phyloP scores from a whole-genome alignment of 805 yeast species.

The Martiniozyma abietophila region DNA sequence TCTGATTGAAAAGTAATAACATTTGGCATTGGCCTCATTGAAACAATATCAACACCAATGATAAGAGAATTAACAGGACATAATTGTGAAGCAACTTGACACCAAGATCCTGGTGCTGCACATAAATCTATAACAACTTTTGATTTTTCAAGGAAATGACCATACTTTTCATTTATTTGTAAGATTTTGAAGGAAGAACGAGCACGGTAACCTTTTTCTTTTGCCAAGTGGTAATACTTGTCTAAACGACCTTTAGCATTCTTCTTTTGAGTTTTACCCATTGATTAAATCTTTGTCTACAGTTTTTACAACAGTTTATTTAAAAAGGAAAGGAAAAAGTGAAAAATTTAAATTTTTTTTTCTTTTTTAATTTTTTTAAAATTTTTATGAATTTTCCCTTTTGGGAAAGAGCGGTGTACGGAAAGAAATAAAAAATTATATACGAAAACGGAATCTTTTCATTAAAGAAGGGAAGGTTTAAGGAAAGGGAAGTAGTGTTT shows the following conservation, averaged over 20 bases:
- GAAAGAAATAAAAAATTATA: neutral
- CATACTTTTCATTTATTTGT: conserved; percentile 93
- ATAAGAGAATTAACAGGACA: conserved; percentile 91
- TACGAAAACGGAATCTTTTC: conserved; percentile 1
- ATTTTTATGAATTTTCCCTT: no score
- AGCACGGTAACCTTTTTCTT: conserved; percentile 97
- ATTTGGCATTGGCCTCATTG: conserved; percentile 93
- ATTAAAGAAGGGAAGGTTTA: neutral
- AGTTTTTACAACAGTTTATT: neutral
- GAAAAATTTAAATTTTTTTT: conserved; percentile 4
- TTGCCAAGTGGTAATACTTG: conserved; percentile 91
- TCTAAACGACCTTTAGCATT: conserved; percentile 98
- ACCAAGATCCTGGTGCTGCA: conserved; percentile 99
- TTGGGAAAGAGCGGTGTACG: no score
- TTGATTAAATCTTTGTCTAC: conserved; percentile 5
- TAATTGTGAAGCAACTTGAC: conserved; percentile 92
- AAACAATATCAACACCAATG: conserved; percentile 98
- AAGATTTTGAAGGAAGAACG: conserved; percentile 95
- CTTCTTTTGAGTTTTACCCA: conserved; percentile 82
- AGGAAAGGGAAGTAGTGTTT: no score
- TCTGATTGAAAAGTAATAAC: conserved; percentile 92
- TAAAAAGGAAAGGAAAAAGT: conserved; percentile 2
- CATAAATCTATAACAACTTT: conserved; percentile 95
- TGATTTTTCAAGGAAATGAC: conserved; percentile 88
- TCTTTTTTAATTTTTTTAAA: no score